A percentile compares a stretch with the other conserved stretches of the same genome.
Evolutionary conservation across 176 grass and related monocot genomes (phyloP).

Genomic region (Oryza glumipatula): DNA sequence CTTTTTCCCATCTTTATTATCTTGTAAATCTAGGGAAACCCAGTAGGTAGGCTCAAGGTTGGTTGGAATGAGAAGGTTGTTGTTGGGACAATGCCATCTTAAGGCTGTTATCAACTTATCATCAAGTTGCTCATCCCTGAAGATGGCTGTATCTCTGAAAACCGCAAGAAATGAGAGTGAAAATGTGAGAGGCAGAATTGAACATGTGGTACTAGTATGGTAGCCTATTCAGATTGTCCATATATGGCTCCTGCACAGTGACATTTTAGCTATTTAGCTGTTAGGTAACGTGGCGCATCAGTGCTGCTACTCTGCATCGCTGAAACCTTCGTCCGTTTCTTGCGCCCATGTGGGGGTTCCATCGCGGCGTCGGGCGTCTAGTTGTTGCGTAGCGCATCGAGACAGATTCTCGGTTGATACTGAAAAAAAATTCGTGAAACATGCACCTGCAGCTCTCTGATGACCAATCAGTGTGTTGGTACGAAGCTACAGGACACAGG

Average conservation of each 20-base stretch:
- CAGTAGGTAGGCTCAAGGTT: constrained; percentile 2
- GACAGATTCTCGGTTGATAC: not conserved
- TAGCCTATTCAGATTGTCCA: not conserved
- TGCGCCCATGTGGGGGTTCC: not conserved
- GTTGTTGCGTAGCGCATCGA: not conserved
- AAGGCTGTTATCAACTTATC: not conserved
- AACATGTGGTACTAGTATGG: too few species aligned
- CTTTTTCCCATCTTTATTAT: not conserved
- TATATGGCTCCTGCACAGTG: not conserved
- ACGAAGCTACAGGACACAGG: not conserved
- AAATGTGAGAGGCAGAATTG: too few species aligned
- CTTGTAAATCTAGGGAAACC: constrained; percentile 44
- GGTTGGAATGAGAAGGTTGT: constrained; percentile 24
- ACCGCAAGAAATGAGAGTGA: not conserved
- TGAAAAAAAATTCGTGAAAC: not conserved
- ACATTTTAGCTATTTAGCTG: not conserved
- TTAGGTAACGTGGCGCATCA: not conserved
- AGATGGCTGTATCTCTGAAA: not conserved
- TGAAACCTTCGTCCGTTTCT: not conserved
- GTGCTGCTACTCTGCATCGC: not conserved
- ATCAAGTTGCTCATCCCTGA: not conserved
- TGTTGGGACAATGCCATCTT: constrained; percentile 11
- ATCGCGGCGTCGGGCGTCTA: not conserved
- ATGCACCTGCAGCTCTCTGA: not conserved
- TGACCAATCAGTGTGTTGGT: not conserved